Evolutionary conservation across 2,329 filamentous ascomycete species (phyloP).

Genomic region (Fusarium sp.): DNA sequence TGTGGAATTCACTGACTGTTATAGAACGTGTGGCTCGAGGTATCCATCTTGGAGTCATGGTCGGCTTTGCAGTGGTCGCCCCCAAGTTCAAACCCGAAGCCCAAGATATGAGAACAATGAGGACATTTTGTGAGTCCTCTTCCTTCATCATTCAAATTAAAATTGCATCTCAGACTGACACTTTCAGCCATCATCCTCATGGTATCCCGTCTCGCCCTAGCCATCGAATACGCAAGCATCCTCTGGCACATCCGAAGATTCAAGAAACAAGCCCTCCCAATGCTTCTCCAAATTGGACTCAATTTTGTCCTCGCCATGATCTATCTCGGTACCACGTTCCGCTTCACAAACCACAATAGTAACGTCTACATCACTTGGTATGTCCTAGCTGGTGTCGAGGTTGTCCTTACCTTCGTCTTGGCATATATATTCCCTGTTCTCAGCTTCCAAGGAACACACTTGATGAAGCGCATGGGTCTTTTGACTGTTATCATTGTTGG

Average conservation of each 20-base stretch:
- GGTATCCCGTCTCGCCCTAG: conserved; percentile 63
- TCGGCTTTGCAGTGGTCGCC: conserved; percentile 72
- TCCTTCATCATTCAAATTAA: neutral
- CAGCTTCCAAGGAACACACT: conserved; percentile 70
- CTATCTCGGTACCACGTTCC: conserved; percentile 57
- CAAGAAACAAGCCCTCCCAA: conserved; percentile 50
- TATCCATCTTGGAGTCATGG: conserved; percentile 71
- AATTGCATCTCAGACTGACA: neutral
- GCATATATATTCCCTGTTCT: conserved; percentile 67
- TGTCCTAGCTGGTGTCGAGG: conserved; percentile 64
- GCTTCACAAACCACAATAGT: conserved; percentile 51
- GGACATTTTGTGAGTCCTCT: conserved; percentile 52
- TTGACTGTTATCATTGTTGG: conserved; percentile 75
- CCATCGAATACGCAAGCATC: conserved; percentile 64
- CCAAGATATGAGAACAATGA: conserved; percentile 53
- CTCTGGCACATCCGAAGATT: conserved; percentile 57
- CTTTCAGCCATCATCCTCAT: conserved; percentile 58
- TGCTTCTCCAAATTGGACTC: conserved; percentile 51
- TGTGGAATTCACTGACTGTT: neutral
- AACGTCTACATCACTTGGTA: conserved; percentile 61
- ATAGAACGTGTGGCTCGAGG: conserved; percentile 66
- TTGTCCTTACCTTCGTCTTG: conserved; percentile 60
- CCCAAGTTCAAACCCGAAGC: conserved; percentile 55
- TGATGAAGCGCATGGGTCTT: conserved; percentile 72
- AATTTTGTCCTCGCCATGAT: conserved; percentile 52